Base-by-base conservation (phyloP, 2,329 filamentous ascomycete genomes). In the Clarireedia paspali region DNA sequence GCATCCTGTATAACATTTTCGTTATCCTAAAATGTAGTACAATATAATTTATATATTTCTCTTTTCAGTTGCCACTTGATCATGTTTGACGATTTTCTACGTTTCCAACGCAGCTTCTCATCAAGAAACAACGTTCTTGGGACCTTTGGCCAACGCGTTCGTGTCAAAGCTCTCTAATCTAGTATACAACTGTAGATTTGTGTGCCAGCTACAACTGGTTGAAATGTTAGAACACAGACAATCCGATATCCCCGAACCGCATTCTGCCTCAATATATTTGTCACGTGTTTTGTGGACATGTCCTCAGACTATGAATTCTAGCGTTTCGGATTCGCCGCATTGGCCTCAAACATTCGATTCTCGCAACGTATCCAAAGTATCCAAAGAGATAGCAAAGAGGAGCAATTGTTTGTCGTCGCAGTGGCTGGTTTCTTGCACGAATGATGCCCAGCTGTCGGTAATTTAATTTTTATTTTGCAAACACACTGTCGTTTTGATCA, bases 1-100 rank as follows among this genome's bases (percentile, higher is more conserved):
- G 64, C 64, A 66, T 65, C 63, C 58, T 59, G 58, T 62, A 63
- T 59, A 62, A 53, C 51, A 45, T 44, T 42, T 42, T 46, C 17
- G 53, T 55, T 55, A 55, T 55, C 53, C 53, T 50, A 36, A 45
- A 53, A 24, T 55, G 17, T 55, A 44, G 26, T 36, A 55, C 20
- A 27, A 36, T 53, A 47, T 47, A 30, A 42, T 38, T 34, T 44
- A 49, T 42, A 7, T 36, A 34, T 42, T 17, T 54, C 26, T 17
- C 24, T 17, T 9, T 10, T 9, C 7, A 30, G 27, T 10, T 10
- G 27, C 7, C 10, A 10, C 10, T 34, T 34, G 30, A 12, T 34
- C 9, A 12, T 34, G 30, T 2, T 34, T 12, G 10, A 12, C 12
- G 10, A 34, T 12, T 20, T 20, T 20, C 30, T 34, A 9, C 12